Percentiles rank a stretch among this genome's conserved stretches.
Conservation (phyloP, 2,329 filamentous ascomycete species). For the Talaromyces sp. region DNA sequence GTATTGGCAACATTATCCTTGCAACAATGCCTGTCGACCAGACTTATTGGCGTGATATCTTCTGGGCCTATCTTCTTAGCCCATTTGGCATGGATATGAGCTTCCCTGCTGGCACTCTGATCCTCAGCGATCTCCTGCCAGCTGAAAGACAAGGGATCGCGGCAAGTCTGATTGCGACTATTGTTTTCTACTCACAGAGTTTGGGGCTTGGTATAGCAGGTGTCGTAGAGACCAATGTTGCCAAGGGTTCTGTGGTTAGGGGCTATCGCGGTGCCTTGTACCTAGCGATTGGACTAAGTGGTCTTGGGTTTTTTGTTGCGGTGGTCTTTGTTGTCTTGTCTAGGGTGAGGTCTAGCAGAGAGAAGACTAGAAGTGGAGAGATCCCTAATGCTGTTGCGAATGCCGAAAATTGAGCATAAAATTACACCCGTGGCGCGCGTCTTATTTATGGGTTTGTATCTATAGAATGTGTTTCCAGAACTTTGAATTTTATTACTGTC, state of each 20-base stretch:
- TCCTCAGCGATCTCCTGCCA: constrained; percentile 31
- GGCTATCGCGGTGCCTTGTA: not conserved
- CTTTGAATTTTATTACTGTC: not conserved
- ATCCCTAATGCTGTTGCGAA: too few species aligned
- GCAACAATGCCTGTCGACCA: not conserved
- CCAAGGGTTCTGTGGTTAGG: not conserved
- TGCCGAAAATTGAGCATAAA: too few species aligned
- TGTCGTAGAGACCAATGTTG: not conserved
- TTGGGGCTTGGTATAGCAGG: constrained; percentile 39
- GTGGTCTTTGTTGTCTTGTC: not conserved
- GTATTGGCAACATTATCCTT: not conserved
- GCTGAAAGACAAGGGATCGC: constrained; percentile 38
- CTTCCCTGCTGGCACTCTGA: constrained; percentile 37
- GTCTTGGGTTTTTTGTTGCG: not conserved
- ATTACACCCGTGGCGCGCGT: too few species aligned
- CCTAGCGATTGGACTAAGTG: not conserved
- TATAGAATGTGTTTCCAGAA: not conserved
- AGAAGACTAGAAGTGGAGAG: too few species aligned
- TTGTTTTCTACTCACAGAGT: constrained; percentile 40
- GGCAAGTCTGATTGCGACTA: constrained; percentile 31
- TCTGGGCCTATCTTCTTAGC: constrained; percentile 35
- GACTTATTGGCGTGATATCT: constrained; percentile 32
- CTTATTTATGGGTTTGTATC: not conserved
- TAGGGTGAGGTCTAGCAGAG: too few species aligned
- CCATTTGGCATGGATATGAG: constrained; percentile 47